Evolutionary conservation across 2,329 filamentous ascomycete genomes (phyloP).

Genomic region (Daldinia sp.): DNA sequence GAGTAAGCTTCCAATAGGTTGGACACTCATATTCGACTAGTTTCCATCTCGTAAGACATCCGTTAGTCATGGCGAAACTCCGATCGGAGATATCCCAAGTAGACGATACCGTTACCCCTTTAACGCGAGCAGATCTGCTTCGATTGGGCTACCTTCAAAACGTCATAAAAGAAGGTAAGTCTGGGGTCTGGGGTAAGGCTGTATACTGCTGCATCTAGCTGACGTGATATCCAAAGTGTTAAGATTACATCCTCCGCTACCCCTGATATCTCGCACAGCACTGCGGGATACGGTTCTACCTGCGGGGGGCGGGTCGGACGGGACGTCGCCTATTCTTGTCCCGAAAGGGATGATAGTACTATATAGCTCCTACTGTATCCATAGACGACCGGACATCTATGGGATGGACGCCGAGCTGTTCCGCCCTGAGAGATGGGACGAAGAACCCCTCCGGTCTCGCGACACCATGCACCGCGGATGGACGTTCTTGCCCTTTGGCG

Average conservation of each 20-base stretch:
- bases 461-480: slow-evolving; percentile 36
- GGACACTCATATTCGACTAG: slow-evolving; percentile 16
- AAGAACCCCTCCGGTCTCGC: slow-evolving; percentile 33
- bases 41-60: slow-evolving; percentile 39
- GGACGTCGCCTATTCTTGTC: slow-evolving; percentile 40
- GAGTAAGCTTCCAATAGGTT: background rate
- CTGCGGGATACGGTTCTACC: slow-evolving; percentile 38
- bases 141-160: slow-evolving; percentile 38
- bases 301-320: slow-evolving; percentile 39
- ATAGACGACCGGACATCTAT: slow-evolving; percentile 52
- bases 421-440: slow-evolving; percentile 56
- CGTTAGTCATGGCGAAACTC: slow-evolving; percentile 35
- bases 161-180: slow-evolving; percentile 40
- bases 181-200: background rate
- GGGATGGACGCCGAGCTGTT: slow-evolving; percentile 53
- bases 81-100: slow-evolving; percentile 34
- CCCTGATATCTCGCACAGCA: slow-evolving; percentile 38
- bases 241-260: slow-evolving; percentile 41
- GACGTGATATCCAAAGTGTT: background rate
- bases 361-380: slow-evolving; percentile 54
- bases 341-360: slow-evolving; percentile 51
- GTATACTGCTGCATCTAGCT: background rate
- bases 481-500: slow-evolving; percentile 41
- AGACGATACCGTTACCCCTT: slow-evolving; percentile 19
- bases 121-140: slow-evolving; percentile 34